phyloP scores from a whole-genome alignment of 2,329 filamentous ascomycete species.

The Coniochaeta sp. region DNA sequence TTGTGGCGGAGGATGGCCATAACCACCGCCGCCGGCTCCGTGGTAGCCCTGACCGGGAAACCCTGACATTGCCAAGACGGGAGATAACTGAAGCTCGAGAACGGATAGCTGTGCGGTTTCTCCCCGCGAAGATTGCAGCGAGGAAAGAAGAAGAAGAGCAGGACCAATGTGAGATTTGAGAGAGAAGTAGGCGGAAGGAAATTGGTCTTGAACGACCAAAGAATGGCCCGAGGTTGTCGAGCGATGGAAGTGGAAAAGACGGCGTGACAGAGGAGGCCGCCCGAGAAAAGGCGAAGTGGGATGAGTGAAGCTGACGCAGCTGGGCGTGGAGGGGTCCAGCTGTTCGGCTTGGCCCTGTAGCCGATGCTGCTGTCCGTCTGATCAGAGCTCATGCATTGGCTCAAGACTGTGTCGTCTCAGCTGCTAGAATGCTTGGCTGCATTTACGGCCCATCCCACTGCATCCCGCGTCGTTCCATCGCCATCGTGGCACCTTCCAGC shows the following conservation, averaged over 20 bases:
- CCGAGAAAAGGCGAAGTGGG: neutral
- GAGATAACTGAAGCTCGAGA: neutral
- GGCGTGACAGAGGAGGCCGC: neutral
- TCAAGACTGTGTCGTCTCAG: too few relatives aligned
- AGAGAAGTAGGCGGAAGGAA: neutral
- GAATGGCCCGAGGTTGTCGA: neutral
- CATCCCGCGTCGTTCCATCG: neutral
- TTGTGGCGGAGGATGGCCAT: conserved; percentile 7
- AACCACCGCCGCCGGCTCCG: conserved; percentile 12
- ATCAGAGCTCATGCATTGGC: neutral
- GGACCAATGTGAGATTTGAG: neutral
- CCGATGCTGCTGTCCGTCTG: neutral
- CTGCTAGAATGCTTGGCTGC: neutral
- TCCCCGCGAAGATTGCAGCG: neutral
- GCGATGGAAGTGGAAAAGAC: neutral
- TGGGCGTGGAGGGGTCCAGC: neutral
- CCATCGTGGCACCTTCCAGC: neutral
- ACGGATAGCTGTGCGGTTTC: neutral
- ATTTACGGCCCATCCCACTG: neutral
- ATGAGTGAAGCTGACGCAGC: neutral
- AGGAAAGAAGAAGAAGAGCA: neutral
- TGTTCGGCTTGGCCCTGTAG: neutral
- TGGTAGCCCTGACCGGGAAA: conserved; percentile 16
- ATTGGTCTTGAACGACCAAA: neutral
- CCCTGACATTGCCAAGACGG: conserved; percentile 1